phyloP scores from a whole-genome alignment of 768 basidiomycete species.

The Boletus subcaerulescens region DNA sequence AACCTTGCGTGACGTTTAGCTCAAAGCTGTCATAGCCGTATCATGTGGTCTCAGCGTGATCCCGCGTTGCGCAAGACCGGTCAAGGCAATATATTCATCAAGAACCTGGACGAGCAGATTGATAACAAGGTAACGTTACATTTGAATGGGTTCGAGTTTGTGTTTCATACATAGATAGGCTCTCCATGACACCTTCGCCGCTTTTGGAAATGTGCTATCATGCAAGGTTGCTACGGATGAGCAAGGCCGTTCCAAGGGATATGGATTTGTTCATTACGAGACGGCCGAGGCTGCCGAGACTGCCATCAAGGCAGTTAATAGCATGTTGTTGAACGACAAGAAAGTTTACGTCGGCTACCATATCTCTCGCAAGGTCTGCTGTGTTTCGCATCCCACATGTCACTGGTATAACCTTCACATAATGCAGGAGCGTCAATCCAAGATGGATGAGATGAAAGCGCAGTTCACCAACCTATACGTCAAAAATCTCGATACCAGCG shows the following conservation, averaged over 20 bases:
- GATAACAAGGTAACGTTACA: slow-evolving; percentile 80
- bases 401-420: background rate
- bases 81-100: slow-evolving; percentile 99
- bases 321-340: slow-evolving; percentile 99
- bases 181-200: slow-evolving; percentile 98
- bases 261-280: slow-evolving; percentile 99
- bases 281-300: slow-evolving; percentile 93
- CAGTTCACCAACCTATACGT: slow-evolving; percentile 98
- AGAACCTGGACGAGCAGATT: slow-evolving; percentile 95
- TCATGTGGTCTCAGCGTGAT: slow-evolving; percentile 99
- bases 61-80: slow-evolving; percentile 99
- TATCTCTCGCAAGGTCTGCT: slow-evolving; percentile 86
- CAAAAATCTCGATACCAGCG: slow-evolving; percentile 91
- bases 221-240: slow-evolving; percentile 99
- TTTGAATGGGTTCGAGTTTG: background rate
- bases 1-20: background rate
- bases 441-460: slow-evolving; percentile 95
- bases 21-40: slow-evolving; percentile 58
- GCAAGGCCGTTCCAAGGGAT: slow-evolving; percentile 92
- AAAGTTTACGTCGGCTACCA: slow-evolving; percentile 99
- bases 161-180: slow-evolving; percentile 50
- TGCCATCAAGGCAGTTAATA: slow-evolving; percentile 98
- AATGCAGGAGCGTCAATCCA: slow-evolving; percentile 88
- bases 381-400: too few species aligned
- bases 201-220: slow-evolving; percentile 96